phyloP scores from a whole-genome alignment of 2,329 filamentous ascomycete genomes.

The Lachnellula hyalina region DNA sequence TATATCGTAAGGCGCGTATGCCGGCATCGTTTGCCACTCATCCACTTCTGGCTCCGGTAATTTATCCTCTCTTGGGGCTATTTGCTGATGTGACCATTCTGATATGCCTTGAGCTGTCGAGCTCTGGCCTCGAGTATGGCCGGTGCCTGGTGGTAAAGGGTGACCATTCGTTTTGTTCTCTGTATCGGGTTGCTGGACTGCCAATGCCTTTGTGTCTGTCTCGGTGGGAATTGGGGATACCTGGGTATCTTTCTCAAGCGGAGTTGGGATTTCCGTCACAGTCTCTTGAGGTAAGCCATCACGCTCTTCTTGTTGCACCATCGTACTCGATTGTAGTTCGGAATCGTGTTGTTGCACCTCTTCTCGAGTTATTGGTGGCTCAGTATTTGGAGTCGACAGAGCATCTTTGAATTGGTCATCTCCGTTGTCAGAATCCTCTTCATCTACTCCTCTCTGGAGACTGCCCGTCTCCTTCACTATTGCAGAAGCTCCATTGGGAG shows the following conservation, averaged over 20 bases:
- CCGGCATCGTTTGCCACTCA: slow-evolving; percentile 90
- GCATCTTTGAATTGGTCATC: slow-evolving; percentile 38
- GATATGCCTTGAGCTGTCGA: slow-evolving; percentile 42
- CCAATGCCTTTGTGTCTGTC: slow-evolving; percentile 2
- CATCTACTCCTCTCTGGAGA: slow-evolving; percentile 10
- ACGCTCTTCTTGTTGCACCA: not conserved
- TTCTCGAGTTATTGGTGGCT: slow-evolving; percentile 10
- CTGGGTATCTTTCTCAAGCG: slow-evolving; percentile 3
- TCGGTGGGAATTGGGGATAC: slow-evolving; percentile 4
- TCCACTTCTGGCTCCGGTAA: slow-evolving; percentile 54
- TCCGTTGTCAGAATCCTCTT: slow-evolving; percentile 34
- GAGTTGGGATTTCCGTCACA: slow-evolving; percentile 8
- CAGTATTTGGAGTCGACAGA: slow-evolving; percentile 28
- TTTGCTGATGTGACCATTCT: slow-evolving; percentile 86
- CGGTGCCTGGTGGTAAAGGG: not conserved
- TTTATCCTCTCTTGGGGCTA: slow-evolving; percentile 52
- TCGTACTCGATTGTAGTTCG: slow-evolving; percentile 4
- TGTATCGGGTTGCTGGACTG: not conserved
- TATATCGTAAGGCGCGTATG: slow-evolving; percentile 86
- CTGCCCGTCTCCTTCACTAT: slow-evolving; percentile 10
- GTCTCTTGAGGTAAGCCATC: not conserved
- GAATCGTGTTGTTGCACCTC: slow-evolving; percentile 10
- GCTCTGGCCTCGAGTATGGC: slow-evolving; percentile 18
- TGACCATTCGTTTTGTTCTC: not conserved
- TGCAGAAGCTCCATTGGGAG: slow-evolving; percentile 12